Base-by-base conservation (phyloP, 306 rosid species). In the Dalbergia oliveri region DNA sequence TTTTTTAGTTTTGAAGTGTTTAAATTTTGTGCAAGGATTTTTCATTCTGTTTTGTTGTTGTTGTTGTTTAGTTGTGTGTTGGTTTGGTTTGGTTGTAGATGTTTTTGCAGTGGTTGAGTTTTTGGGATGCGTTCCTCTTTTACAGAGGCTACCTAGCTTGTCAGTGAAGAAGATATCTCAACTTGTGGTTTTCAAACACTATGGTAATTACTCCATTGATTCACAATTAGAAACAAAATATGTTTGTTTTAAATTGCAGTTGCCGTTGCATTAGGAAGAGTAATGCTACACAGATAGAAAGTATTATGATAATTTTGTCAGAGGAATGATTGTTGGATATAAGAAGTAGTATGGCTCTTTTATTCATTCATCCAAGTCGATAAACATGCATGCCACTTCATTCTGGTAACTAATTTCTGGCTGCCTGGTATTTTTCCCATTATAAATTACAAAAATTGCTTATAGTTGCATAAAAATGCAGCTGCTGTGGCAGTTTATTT, bases 61-160 rank as follows among this genome's bases (percentile, higher is more conserved):
- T 3, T 8, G 11, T 44, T 4, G 16, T n/a, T 57, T 60, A 26
- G 31, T 34, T 8, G 13, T 66, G 63, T 19, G 77, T 63, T 67
- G 11, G 3, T 50, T 50, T 50, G 18, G 31, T 10, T 2, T 43
- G 49, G 49, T 43, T 51, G 14, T 69, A 11, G 45, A 6, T 68
- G 19, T 80, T 74, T 26, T 62, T 78, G 83, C 89, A 95, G 99
- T 93, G 56, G 78, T 87, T 15, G 92, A 95, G 87, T 95, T 93
- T 67, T 87, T 95, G 35, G 89, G 92, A 72, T 41, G 91, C 78
- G 98, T 95, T 88, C 97, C 97, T 10, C 82, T 95, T 82, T 88
- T 90, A 3, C 99, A 91, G 93, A 87, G 88, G 84, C 89, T 95
- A 12, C 99, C 99, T 21, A 81, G 87, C 77, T 85, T 90, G 19